These are phyloP conservation scores for Hibiscus mutabilis DNA, from an alignment of 345 rosid species.

Conservation along the genomic window DNA sequence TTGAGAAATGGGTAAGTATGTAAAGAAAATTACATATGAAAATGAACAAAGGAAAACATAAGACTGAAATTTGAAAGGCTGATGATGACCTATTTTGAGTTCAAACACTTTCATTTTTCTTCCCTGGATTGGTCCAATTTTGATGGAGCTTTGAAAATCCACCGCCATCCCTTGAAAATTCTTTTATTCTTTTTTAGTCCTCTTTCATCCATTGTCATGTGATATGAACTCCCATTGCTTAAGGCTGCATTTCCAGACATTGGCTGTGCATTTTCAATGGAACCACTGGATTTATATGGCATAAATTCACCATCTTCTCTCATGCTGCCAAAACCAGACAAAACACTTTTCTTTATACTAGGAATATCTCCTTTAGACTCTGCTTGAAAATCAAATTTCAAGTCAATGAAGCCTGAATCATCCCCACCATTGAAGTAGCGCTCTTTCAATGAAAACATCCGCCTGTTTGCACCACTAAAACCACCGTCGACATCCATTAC, in stretches of 20 bases:
- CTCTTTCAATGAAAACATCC: conserved; percentile 68
- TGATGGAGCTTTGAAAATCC: background rate
- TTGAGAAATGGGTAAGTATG: background rate
- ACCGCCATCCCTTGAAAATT: background rate
- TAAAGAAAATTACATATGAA: background rate
- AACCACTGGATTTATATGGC: conserved; percentile 22
- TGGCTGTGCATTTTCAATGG: background rate
- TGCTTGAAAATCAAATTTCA: conserved; percentile 65
- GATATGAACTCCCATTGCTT: conserved; percentile 49
- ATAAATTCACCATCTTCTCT: conserved; percentile 30
- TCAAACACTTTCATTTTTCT: background rate
- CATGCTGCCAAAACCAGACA: conserved; percentile 53
- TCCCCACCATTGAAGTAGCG: conserved; percentile 62
- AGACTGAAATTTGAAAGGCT: background rate
- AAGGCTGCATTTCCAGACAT: conserved; percentile 17
- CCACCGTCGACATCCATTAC: conserved; percentile 3
- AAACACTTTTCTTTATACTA: conserved; percentile 21
- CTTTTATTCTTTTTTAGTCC: background rate
- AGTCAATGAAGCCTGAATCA: conserved; percentile 80
- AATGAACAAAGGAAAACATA: background rate
- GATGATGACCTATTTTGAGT: background rate
- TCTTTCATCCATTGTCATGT: conserved; percentile 28
- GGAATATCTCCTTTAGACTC: conserved; percentile 26
- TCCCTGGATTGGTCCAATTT: background rate
- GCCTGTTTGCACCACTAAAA: conserved; percentile 29